Evolutionary conservation across 1,284 basidiomycete genomes (phyloP), one percentile per base, ranked within the genome.

Genomic region (Mycosarcoma mackinlayi): DNA sequence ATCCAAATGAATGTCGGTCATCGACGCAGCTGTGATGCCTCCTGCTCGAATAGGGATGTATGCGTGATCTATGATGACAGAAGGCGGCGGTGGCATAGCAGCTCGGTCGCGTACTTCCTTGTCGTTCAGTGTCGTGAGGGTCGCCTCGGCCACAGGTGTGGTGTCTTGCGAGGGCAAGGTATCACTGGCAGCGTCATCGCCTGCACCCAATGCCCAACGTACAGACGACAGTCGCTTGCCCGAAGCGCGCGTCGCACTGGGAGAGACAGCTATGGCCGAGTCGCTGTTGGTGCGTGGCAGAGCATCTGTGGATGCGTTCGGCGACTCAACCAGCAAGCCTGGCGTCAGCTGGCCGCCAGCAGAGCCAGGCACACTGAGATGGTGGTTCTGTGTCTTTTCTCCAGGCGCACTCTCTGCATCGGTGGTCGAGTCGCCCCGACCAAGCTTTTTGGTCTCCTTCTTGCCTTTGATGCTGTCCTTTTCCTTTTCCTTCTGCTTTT

Each of bases 21-120:
- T 42, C 11, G 62, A 57, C 1, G 62, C 54, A 21, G 69, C 55
- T 11, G 45, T 48, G 25, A 72, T 56, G 1, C 64, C 69, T 0
- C 59, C 59, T 0, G 69, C 69, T 11, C 63, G 63, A 23, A 72
- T 59, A 2, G 69, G 69, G 11, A 72, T 55, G 41, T 63, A 67
- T 16, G 63, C 23, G 18, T 72, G 64, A 11, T 64, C 45, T 3
- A 67, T 56, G 19, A 72, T 46, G 2, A 66, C 60, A 4, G 69
- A 66, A 0, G 63, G 69, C 6, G 63, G 69, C 39, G 54, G 60
- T 14, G 56, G 59, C 59, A 69, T 62, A 13, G 55, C 51, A 34
- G 57, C 54, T 25, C 65, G 55, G 37, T 62, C 59, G 25, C 46
- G 50, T 18, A 28, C 42, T 28, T 60, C 42, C 23, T 58, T 55